Base-by-base conservation (phyloP, 768 basidiomycete species). In the Trametes elegans region DNA sequence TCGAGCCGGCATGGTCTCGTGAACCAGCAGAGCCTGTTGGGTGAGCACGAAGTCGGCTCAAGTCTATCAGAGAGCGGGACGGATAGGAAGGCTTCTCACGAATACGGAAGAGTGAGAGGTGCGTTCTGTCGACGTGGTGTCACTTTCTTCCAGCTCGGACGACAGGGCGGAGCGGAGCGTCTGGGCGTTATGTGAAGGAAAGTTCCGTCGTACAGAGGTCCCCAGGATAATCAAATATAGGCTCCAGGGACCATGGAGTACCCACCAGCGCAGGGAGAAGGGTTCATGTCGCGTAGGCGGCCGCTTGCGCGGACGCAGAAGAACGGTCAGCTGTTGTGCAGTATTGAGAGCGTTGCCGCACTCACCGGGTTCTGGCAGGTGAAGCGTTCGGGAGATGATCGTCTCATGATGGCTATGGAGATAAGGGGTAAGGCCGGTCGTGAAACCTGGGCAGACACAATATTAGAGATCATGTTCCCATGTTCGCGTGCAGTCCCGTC, bases 1-100 rank as follows among this genome's bases (percentile, higher is more conserved):
- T 19, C 31, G 38, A 45, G 46, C n/a, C 38, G 23, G 35, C 38
- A 1, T 40, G 56, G 29, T 24, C 57, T 43, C 57, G 52, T 59
- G 57, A 38, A 14, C 43, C 13, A 47, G 32, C 32, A 21, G 29
- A 14, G 39, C 45, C 27, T 28, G 10, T n/a, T 14, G 24, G 24
- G 52, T 34, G 57, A 47, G 53, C 57, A 53, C 52, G 52, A 43
- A 48, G 44, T 48, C 52, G 28, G 36, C 29, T 47, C 57, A 43
- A 54, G 57, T 59, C 57, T 59, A 59, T 59, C 52, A 59, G 40
- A 26, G 35, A 7, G 46, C 51, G 41, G 47, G 14, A 19, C 19
- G 35, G n/a, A 28, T 53, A 38, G 10, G 23, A 26, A 11, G 23
- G 7, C 52, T 59, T 59, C 57, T 40, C 57, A 59, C 57, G 40